Percentiles rank a stretch among this genome's conserved stretches.
Evolutionary conservation across 2,329 filamentous ascomycete species (phyloP).

Genomic region (Fusarium sterilihyphosum): DNA sequence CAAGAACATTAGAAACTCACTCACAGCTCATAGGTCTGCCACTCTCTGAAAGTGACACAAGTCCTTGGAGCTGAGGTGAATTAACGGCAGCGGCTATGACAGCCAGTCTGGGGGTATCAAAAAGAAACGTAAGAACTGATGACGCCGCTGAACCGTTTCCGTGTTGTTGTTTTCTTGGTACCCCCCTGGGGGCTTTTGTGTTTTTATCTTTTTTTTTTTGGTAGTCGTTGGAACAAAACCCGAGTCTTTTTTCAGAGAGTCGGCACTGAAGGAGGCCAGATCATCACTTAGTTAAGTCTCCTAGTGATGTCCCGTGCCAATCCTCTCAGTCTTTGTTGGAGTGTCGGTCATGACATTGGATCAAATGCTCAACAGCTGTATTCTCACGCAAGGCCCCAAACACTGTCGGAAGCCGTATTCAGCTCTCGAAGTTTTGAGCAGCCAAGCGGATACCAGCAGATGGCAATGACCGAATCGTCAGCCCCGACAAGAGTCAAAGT

Average conservation of each 20-base stretch:
- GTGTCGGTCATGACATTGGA: neutral
- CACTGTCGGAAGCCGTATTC: fast-evolving
- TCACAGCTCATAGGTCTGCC: neutral
- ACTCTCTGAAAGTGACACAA: neutral
- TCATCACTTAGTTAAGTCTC: neutral
- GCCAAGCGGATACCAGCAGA: neutral
- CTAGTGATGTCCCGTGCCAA: neutral
- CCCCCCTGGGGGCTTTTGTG: neutral
- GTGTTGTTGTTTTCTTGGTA: neutral
- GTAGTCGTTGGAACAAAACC: neutral
- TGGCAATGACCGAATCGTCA: neutral
- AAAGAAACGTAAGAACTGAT: neutral
- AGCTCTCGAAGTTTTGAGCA: neutral
- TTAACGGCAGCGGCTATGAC: neutral
- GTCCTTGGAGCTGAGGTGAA: neutral
- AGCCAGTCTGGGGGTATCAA: neutral
- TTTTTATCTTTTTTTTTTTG: neutral
- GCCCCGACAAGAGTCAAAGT: neutral
- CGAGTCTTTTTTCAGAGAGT: too few species aligned
- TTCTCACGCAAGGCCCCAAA: neutral
- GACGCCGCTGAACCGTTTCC: neutral
- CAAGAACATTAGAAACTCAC: neutral
- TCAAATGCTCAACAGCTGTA: neutral
- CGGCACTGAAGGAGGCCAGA: neutral
- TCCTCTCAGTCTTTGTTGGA: too few species aligned